Evolutionary conservation across 2,329 filamentous ascomycete species (phyloP).

Genomic region (Rhexocercosporidium sp.): DNA sequence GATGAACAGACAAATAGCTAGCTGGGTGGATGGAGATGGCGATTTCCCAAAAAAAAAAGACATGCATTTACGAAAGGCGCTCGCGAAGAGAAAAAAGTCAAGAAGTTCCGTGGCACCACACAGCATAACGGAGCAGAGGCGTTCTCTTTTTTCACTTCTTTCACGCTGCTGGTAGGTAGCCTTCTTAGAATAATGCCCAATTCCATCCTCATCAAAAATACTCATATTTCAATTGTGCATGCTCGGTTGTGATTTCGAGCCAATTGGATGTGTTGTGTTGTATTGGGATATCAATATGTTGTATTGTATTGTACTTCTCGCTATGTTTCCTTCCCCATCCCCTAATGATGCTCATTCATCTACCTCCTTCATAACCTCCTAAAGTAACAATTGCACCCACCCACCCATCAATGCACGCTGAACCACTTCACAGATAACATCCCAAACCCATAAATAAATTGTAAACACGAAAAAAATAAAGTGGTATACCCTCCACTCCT

Average conservation of each 20-base stretch:
- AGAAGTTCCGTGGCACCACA: not conserved
- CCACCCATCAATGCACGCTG: not conserved
- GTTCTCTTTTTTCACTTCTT: not conserved
- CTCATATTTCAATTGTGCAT: no score
- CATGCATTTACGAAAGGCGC: not conserved
- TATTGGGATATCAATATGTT: no score
- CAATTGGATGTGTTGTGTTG: no score
- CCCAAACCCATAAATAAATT: not conserved
- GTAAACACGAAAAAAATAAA: not conserved
- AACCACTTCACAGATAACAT: not conserved
- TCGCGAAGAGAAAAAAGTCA: not conserved
- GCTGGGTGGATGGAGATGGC: not conserved
- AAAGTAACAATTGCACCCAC: not conserved
- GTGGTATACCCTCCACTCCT: not conserved
- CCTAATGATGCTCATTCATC: not conserved
- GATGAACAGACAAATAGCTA: no score
- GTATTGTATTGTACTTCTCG: not conserved
- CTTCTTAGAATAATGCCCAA: slow-evolving; percentile 4
- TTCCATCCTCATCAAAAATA: slow-evolving; percentile 30
- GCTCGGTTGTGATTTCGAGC: no score
- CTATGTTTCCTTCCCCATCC: not conserved
- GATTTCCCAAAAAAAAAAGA: not conserved
- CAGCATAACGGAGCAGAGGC: not conserved
- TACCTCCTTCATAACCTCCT: not conserved
- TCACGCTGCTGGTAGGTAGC: not conserved